Base-by-base conservation (phyloP, 495 filamentous ascomycete genomes). In the Trichoderma orchidacearum region DNA sequence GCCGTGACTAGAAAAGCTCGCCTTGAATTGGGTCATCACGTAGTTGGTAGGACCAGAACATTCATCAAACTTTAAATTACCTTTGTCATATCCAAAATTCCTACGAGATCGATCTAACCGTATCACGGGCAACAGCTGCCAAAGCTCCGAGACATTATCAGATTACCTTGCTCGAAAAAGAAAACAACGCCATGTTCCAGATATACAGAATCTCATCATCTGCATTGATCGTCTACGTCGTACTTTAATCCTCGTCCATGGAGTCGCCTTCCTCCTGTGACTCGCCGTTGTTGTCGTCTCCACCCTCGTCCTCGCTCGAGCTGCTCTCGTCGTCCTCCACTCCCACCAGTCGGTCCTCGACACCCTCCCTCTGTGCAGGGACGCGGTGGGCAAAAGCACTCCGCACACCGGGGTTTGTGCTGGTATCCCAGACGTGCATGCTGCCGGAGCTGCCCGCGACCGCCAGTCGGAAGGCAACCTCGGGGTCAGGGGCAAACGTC, bases 401-500 rank as follows among this genome's bases (percentile, higher is more conserved):
- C 56, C 93, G 81, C n/a, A 99, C 90, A 15, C 88, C 87, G 3
- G 75, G 80, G 70, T 97, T 97, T 9, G 94, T 97, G 60, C 86
- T 90, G 3, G 93, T 95, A 69, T 99, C 93, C 93, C 93, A 99
- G 29, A 99, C 79, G 62, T 92, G 87, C 59, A 96, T 81, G n/a
- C 76, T 75, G 2, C 94, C 93, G 74, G 96, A 95, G 77, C 90
- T 96, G 36, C 93, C 93, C 9, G 90, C 91, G 30, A 99, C 89
- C 4, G 90, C 87, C 30, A 99, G 74, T 50, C 93, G 79, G 72
- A 96, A 97, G 31, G 86, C 86, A 9, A 96, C 89, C 69, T 89
- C 89, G 30, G 80, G 60, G 66, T 99, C 94, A 0, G 93, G 90
- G 8, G 85, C 94, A 63, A 96, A 99, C 32, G 73, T 74, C 1